Conservation (phyloP, 768 basidiomycete genomes). For the Amanita subjunquillea region DNA sequence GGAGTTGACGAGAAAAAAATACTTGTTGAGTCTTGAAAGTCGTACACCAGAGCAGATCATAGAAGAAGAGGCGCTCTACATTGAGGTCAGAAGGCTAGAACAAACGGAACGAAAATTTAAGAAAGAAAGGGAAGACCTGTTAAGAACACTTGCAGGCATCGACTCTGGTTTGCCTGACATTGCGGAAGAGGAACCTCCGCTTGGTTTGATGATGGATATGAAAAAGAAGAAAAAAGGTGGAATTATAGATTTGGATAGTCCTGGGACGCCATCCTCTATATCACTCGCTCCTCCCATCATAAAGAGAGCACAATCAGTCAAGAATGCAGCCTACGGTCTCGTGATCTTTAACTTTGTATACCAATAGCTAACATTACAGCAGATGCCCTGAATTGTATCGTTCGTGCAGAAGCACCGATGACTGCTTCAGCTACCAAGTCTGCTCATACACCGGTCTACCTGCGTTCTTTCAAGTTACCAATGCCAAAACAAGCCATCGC, state of each 20-base stretch:
- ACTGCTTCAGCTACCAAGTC: conserved; percentile 57
- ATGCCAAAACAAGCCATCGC: conserved; percentile 64
- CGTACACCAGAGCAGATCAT: conserved; percentile 85
- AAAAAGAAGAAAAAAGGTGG: conserved; percentile 54
- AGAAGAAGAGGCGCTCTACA: conserved; percentile 90
- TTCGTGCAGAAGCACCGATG: conserved; percentile 48
- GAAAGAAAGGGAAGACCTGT: conserved; percentile 78
- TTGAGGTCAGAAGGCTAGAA: conserved; percentile 91
- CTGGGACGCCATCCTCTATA: conserved; percentile 32
- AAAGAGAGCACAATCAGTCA: conserved; percentile 36
- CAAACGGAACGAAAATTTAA: conserved; percentile 86
- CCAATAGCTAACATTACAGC: background rate
- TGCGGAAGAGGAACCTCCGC: conserved; percentile 52
- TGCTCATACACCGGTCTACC: conserved; percentile 67
- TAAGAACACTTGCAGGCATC: conserved; percentile 75
- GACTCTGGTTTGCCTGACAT: conserved; percentile 80
- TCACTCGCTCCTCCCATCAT: conserved; percentile 21
- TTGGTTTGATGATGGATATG: conserved; percentile 34
- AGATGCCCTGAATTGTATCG: conserved; percentile 70
- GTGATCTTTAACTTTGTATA: background rate
- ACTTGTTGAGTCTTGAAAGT: conserved; percentile 76
- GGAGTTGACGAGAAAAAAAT: conserved; percentile 81
- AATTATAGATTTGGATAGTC: conserved; percentile 32
- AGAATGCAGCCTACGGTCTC: conserved; percentile 52
- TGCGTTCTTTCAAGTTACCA: conserved; percentile 84